These are phyloP conservation scores for Fraxinus cuspidata DNA, from an alignment of 257 asterid genomes.

Conservation along the genomic window DNA sequence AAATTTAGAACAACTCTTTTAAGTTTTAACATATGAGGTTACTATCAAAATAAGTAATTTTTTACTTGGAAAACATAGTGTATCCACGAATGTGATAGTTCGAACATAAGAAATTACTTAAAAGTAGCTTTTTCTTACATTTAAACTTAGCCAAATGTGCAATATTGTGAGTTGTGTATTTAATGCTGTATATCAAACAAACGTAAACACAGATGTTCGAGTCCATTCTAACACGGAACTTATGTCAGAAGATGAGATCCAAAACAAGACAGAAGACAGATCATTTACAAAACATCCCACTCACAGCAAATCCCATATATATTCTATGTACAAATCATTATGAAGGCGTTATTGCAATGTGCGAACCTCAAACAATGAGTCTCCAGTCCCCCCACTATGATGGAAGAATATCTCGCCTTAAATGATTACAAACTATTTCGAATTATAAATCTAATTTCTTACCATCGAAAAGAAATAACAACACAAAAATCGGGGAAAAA, in stretches of 20 bases:
- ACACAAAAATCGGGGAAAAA: neutral
- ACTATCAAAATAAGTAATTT: too few species aligned
- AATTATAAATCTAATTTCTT: neutral
- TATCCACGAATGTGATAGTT: too few species aligned
- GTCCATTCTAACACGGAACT: too few species aligned
- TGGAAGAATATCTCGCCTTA: neutral
- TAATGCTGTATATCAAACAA: neutral
- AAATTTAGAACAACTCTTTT: too few species aligned
- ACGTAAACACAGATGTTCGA: too few species aligned
- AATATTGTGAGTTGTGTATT: neutral
- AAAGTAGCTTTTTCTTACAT: neutral
- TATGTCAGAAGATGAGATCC: conserved; percentile 23
- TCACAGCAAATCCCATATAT: neutral
- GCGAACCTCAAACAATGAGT: conserved; percentile 39
- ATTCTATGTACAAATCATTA: conserved; percentile 19
- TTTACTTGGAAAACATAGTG: too few species aligned
- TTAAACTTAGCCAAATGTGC: neutral
- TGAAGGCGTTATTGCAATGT: conserved; percentile 37
- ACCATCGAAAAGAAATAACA: neutral
- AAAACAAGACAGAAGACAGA: conserved; percentile 23
- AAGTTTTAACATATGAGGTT: too few species aligned
- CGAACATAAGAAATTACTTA: neutral
- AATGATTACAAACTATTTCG: neutral
- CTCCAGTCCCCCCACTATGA: conserved; percentile 42
- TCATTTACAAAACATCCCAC: neutral